phyloP scores from a whole-genome alignment of 768 basidiomycete genomes.

The Rhodotorula sphaerocarpa region DNA sequence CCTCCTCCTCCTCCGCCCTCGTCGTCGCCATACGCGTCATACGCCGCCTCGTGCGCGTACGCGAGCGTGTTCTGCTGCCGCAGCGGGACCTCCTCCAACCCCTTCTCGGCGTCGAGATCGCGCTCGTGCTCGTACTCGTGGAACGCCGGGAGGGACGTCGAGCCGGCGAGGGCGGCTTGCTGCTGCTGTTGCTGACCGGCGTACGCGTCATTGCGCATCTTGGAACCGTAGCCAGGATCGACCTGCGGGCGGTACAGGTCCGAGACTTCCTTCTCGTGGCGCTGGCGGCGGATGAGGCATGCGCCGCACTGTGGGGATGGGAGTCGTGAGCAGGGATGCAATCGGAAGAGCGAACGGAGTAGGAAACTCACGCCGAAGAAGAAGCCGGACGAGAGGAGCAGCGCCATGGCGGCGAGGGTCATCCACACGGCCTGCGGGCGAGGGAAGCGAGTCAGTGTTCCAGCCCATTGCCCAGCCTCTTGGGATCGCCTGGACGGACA shows the following conservation, averaged over 20 bases:
- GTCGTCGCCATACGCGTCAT: neutral
- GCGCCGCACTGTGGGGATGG: slow-evolving; percentile 26
- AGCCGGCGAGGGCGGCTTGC: neutral
- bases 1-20: neutral
- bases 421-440: slow-evolving; percentile 65
- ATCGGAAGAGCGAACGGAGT: neutral
- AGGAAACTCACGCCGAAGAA: slow-evolving; percentile 56
- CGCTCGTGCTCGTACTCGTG: slow-evolving; percentile 26
- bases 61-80: slow-evolving; percentile 3
- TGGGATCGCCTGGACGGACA: neutral
- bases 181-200: slow-evolving; percentile 7
- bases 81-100: slow-evolving; percentile 15
- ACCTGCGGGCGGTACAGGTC: slow-evolving; percentile 15
- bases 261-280: slow-evolving; percentile 12
- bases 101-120: neutral
- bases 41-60: slow-evolving; percentile 12
- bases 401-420: slow-evolving; percentile 71
- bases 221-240: slow-evolving; percentile 19
- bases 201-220: slow-evolving; percentile 22
- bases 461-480: too few relatives aligned
- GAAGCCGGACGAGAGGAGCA: slow-evolving; percentile 82
- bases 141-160: slow-evolving; percentile 9
- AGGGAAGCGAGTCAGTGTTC: neutral
- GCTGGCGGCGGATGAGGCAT: slow-evolving; percentile 27
- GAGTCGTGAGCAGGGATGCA: too few relatives aligned